Evolutionary conservation across 2,329 filamentous ascomycete species (phyloP), one percentile per base, ranked within the genome.

Genomic region (Gliomastix tumulicola): DNA sequence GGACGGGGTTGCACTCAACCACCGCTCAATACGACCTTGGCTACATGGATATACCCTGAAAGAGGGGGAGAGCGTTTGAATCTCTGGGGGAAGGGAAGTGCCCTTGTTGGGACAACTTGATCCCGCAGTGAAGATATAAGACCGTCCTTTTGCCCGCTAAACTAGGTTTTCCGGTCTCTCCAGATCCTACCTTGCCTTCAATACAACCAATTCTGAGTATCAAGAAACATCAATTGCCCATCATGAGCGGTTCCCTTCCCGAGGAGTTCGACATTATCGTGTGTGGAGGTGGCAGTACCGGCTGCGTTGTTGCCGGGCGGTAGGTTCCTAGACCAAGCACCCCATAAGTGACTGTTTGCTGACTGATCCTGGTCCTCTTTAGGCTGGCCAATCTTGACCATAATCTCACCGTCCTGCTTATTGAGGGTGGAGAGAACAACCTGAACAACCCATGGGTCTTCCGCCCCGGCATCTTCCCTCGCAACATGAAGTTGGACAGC

Each of bases 221-320:
- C 25, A 28, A 28, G 25, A 13, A 34, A 34, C 32, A 18, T 21
- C 33, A 25, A n/a, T n/a, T n/a, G n/a, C n/a, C 12, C 17, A 30
- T 30, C 30, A 37, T 37, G 35, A 34, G 30, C 30, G 36, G 36
- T 27, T 7, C 44, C 7, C 52, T 88, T 44, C 82, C 83, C 23
- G 82, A 88, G 41, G 84, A 88, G 66, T 84, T 86, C 51, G 84
- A 88, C 55, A 87, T 88, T 49, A 88, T 88, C 49, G 81, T 88
- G 21, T 83, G 79, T 46, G 84, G 84, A 50, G 84, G 84, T 51
- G 83, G 83, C 37, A 84, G 79, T 54, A 77, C 72, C 43, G 79
- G 70, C 21, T 74, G 70, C 53, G 71, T 74, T n/a, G 68, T 74
- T 30, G 71, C 71, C 36, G 71, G 71, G 39, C 60, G 76, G 73